Evolutionary conservation across 208 protist species (phyloP).

Genomic region (Acanthamoeba polyphaga): DNA sequence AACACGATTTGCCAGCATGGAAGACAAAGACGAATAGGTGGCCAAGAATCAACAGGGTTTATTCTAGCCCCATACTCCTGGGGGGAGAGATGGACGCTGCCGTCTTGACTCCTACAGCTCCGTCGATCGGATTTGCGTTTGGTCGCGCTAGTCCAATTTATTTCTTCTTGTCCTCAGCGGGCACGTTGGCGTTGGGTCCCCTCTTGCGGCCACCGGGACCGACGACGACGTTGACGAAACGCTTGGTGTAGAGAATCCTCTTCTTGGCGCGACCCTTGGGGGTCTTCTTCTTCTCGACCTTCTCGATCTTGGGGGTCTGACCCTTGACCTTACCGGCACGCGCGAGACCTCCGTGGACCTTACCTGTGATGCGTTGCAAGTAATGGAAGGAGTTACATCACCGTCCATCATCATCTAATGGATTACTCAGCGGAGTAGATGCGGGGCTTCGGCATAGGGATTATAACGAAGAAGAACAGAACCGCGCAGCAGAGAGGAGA

Average conservation of each 20-base stretch:
- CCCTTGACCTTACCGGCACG: slow-evolving; percentile 99
- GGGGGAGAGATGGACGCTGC: too few relatives aligned
- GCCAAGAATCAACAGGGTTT: too few relatives aligned
- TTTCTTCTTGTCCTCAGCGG: slow-evolving; percentile 48
- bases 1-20: too few relatives aligned
- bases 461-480: neutral
- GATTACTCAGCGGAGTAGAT: neutral
- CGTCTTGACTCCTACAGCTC: too few relatives aligned
- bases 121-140: too few relatives aligned
- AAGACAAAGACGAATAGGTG: too few relatives aligned
- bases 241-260: slow-evolving; percentile 97
- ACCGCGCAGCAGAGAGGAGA: neutral
- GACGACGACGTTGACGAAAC: slow-evolving; percentile 96
- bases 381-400: neutral
- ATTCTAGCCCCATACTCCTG: too few relatives aligned
- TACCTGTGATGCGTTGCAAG: slow-evolving; percentile 93
- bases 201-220: slow-evolving; percentile 92
- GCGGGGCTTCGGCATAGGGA: too few relatives aligned
- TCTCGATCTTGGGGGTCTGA: slow-evolving; percentile 98
- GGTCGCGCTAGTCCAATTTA: neutral
- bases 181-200: slow-evolving; percentile 84
- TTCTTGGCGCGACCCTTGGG: slow-evolving; percentile 97
- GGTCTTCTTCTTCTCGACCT: slow-evolving; percentile 96
- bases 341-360: slow-evolving; percentile 98
- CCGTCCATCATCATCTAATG: slow-evolving; percentile 43